Conservation (phyloP, 805 yeast species). For the Schwanniomyces sp. region DNA sequence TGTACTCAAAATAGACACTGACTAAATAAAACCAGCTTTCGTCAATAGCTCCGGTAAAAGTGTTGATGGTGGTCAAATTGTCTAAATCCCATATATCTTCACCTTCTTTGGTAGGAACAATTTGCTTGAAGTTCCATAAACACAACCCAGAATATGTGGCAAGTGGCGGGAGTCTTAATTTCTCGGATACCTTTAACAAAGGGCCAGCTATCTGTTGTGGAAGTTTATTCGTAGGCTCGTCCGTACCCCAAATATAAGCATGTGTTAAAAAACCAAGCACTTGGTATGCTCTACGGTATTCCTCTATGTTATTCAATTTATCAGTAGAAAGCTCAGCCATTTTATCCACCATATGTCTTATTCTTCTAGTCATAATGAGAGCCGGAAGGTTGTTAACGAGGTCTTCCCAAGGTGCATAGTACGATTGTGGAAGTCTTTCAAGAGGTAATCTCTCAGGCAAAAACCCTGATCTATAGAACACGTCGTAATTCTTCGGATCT, state of each 20-base stretch:
- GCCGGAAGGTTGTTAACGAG: slow-evolving; percentile 69
- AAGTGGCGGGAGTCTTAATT: slow-evolving; percentile 76
- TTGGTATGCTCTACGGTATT: slow-evolving; percentile 78
- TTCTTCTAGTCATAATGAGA: slow-evolving; percentile 60
- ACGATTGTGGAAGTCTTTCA: slow-evolving; percentile 54
- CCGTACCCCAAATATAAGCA: slow-evolving; percentile 87
- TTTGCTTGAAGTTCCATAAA: slow-evolving; percentile 81
- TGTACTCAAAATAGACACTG: slow-evolving; percentile 80
- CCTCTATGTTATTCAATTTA: slow-evolving; percentile 43
- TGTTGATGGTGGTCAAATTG: slow-evolving; percentile 73
- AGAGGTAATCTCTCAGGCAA: slow-evolving; percentile 72
- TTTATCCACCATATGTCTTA: slow-evolving; percentile 63
- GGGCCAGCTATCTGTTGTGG: slow-evolving; percentile 76
- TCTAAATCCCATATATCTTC: slow-evolving; percentile 53
- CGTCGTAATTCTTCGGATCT: slow-evolving; percentile 55
- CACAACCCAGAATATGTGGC: slow-evolving; percentile 87
- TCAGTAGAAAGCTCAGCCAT: slow-evolving; percentile 58
- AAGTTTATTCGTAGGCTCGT: slow-evolving; percentile 56
- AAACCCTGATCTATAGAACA: slow-evolving; percentile 74
- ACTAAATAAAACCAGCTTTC: slow-evolving; percentile 94
- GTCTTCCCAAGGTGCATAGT: slow-evolving; percentile 77
- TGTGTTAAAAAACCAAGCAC: slow-evolving; percentile 78
- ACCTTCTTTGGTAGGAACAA: slow-evolving; percentile 42
- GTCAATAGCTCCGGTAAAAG: slow-evolving; percentile 88
- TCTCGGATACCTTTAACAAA: slow-evolving; percentile 54